Percentiles rank a stretch among this genome's conserved stretches.
phyloP scores from a whole-genome alignment of 306 rosid species.

The Malus sylvestris region DNA sequence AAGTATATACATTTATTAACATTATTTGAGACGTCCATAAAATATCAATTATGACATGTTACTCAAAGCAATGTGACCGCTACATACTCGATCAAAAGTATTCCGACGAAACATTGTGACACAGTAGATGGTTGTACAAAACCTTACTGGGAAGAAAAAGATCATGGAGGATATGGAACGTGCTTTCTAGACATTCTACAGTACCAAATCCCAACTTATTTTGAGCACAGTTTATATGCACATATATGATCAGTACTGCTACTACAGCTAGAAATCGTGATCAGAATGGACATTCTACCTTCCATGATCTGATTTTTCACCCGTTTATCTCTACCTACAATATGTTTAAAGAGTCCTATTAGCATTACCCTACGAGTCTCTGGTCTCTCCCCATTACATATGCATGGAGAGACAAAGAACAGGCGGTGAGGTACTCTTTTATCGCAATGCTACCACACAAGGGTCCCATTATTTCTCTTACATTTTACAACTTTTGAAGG shows the following conservation, averaged over 20 bases:
- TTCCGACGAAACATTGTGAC: too few relatives aligned
- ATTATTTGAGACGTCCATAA: not conserved
- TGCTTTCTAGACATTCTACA: not conserved
- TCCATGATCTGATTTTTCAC: not conserved
- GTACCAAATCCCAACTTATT: not conserved
- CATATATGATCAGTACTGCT: not conserved
- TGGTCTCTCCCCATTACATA: not conserved
- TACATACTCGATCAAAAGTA: too few relatives aligned
- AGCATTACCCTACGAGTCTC: constrained; percentile 9
- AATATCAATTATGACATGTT: too few relatives aligned
- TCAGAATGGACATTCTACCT: not conserved
- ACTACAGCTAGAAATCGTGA: not conserved
- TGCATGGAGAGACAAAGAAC: constrained; percentile 39
- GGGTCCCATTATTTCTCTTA: constrained; percentile 23
- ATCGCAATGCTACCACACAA: constrained; percentile 9
- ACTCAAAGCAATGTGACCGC: too few relatives aligned
- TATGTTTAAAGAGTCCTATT: not conserved
- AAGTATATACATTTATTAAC: too few relatives aligned
- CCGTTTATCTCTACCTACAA: constrained; percentile 2
- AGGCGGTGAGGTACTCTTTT: constrained; percentile 7
- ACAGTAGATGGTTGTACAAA: not conserved
- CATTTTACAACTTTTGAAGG: constrained; percentile 20
- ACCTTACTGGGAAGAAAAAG: not conserved
- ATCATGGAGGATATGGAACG: not conserved
- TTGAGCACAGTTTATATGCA: not conserved